These are phyloP conservation scores for Phytomonas serpens DNA, from an alignment of 208 protist genomes.

Conservation along the genomic window DNA sequence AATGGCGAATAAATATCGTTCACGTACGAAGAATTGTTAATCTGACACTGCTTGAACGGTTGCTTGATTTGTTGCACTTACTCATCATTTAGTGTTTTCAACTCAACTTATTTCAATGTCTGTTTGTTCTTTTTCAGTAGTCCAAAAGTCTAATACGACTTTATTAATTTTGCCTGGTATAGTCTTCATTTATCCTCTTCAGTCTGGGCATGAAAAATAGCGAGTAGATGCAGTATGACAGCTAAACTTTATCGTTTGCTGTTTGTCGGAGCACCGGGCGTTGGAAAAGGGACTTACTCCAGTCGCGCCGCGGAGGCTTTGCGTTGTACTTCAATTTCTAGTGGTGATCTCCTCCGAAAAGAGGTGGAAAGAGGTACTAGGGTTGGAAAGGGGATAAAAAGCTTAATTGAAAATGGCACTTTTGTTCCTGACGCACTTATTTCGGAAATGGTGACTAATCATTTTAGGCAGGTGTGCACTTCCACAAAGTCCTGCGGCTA, in stretches of 20 bases:
- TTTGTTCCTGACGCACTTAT: slow-evolving; percentile 78
- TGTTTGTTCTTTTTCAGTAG: neutral
- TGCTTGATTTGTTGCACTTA: neutral
- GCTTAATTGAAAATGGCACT: slow-evolving; percentile 47
- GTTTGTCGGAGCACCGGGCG: slow-evolving; percentile 87
- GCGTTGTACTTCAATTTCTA: slow-evolving; percentile 73
- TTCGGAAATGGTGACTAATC: slow-evolving; percentile 42
- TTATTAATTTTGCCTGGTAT: neutral
- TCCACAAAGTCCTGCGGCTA: slow-evolving; percentile 37
- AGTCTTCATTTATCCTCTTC: neutral
- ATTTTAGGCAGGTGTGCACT: slow-evolving; percentile 17
- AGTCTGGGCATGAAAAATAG: neutral
- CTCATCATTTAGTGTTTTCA: neutral
- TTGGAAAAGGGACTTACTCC: slow-evolving; percentile 92
- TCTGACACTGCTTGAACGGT: neutral
- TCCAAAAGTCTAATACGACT: neutral
- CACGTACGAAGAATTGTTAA: neutral
- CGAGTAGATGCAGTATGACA: slow-evolving; percentile 13
- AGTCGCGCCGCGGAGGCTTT: slow-evolving; percentile 61
- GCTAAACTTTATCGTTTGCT: slow-evolving; percentile 42
- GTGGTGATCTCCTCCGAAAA: slow-evolving; percentile 88
- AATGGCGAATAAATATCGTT: neutral
- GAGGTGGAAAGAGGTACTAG: slow-evolving; percentile 44
- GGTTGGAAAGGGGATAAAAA: slow-evolving; percentile 38
- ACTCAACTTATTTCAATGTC: neutral